Evolutionary conservation across 1,284 basidiomycete species (phyloP).

Genomic region (Wolfiporia cocos): DNA sequence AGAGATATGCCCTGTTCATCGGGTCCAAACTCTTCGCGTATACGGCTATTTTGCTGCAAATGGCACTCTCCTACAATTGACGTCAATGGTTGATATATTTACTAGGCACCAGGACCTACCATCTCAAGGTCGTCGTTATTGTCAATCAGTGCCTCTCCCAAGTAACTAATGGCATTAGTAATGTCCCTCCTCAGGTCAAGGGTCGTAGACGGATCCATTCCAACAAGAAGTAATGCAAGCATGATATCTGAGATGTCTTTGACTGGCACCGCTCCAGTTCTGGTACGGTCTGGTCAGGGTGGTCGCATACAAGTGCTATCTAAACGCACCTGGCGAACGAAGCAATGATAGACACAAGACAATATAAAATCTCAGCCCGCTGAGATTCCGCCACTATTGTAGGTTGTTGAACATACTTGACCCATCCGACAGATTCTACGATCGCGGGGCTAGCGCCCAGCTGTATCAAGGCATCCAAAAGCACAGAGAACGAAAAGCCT

Average conservation of each 20-base stretch:
- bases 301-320: too few relatives aligned
- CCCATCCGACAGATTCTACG: conserved; percentile 11
- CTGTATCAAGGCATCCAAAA: conserved; percentile 10
- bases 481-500: conserved; percentile 26
- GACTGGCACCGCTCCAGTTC: conserved; percentile 14
- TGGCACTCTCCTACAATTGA: conserved; percentile 35
- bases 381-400: conserved; percentile 14
- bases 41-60: conserved; percentile 38
- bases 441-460: conserved; percentile 15
- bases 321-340: conserved; percentile 39
- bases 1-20: conserved; percentile 38
- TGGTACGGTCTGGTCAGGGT: too few relatives aligned
- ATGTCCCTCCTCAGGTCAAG: conserved; percentile 40
- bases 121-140: conserved; percentile 24
- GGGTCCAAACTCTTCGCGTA: conserved; percentile 27
- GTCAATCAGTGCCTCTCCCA: conserved; percentile 28
- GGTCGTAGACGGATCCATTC: conserved; percentile 44
- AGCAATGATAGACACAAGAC: conserved; percentile 39
- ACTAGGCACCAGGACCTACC: conserved; percentile 8
- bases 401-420: background rate
- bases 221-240: conserved; percentile 45
- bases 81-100: background rate
- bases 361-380: conserved; percentile 27
- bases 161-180: conserved; percentile 37
- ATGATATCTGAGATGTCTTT: conserved; percentile 46